Conservation (phyloP, 2,329 filamentous ascomycete genomes). For the Apiospora malaysiana region DNA sequence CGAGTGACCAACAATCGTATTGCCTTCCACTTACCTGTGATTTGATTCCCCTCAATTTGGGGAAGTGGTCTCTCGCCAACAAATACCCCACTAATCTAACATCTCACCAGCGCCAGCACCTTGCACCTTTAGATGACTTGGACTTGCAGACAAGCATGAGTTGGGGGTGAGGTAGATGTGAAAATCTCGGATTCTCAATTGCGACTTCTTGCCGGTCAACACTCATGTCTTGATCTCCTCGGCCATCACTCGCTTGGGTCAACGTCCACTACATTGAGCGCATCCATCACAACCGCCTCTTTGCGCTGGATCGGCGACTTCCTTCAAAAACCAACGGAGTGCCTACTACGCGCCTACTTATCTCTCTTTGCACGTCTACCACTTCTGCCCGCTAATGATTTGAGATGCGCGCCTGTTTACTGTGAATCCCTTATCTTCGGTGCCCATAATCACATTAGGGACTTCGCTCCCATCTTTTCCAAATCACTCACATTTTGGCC, state of each 20-base stretch:
- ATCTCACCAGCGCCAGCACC: background rate
- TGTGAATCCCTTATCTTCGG: background rate
- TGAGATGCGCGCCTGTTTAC: background rate
- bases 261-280: background rate
- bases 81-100: background rate
- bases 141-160: background rate
- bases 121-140: conserved; percentile 1
- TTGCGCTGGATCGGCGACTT: background rate
- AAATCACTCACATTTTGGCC: background rate
- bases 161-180: background rate
- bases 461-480: background rate
- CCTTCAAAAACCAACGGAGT: background rate
- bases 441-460: background rate
- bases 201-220: background rate
- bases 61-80: background rate
- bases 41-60: background rate
- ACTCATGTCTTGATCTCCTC: too few relatives aligned
- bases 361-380: background rate
- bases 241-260: background rate
- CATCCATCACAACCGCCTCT: too few relatives aligned
- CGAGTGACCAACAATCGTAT: background rate
- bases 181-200: background rate
- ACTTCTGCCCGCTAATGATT: background rate
- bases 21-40: background rate
- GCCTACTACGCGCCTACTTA: background rate